Base-by-base conservation (phyloP, 108 stramenopile genomes). In the Aurantiochytrium sp. region DNA sequence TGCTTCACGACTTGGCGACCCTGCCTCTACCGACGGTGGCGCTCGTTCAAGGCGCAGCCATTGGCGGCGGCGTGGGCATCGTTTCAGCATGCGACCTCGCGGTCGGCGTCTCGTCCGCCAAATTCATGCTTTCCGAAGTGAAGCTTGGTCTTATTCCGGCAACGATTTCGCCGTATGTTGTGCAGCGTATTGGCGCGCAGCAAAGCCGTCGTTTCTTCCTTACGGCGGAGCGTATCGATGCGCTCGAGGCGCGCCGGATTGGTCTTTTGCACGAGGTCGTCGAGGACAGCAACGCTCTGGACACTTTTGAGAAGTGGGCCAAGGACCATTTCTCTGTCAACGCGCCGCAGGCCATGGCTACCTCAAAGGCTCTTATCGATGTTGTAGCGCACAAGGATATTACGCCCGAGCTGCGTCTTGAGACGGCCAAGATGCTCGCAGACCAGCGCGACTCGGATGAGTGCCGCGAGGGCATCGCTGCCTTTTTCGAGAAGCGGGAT, bases 111-210 rank as follows among this genome's bases (percentile, higher is more conserved):
- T 14, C 42, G 53, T 14, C n/a, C 10, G 88, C 88, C 53, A 49
- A 51, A 28, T 89, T 89, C 53, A 23, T 18, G 49, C 69, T 89
- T 16, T 69, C 60, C 28, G 88, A 89, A 25, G 88, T 89, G 19
- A 89, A 72, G 60, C 88, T 89, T 8, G 88, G 88, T 23, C 53
- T 89, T 12, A 89, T 89, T 4, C 88, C 88, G 12, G 88, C 88
- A 5, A 89, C 88, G 29, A 89, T 89, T 44, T 89, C 88, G 25
- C 88, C 88, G 0, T 89, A 72, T 28, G 88, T 89, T 5, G 88
- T 89, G 21, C 16, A 21, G 8, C 44, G 45, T 0, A 89, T 89
- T 6, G 88, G 88, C 42, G 88, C 60, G 18, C 28, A 18, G n/a
- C 44, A 72, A 16, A 49, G 60, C 23, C 69, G 88, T 25, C 60